Evolutionary conservation across 2,329 filamentous ascomycete genomes (phyloP).

Genomic region (Boeremia lycopersici): DNA sequence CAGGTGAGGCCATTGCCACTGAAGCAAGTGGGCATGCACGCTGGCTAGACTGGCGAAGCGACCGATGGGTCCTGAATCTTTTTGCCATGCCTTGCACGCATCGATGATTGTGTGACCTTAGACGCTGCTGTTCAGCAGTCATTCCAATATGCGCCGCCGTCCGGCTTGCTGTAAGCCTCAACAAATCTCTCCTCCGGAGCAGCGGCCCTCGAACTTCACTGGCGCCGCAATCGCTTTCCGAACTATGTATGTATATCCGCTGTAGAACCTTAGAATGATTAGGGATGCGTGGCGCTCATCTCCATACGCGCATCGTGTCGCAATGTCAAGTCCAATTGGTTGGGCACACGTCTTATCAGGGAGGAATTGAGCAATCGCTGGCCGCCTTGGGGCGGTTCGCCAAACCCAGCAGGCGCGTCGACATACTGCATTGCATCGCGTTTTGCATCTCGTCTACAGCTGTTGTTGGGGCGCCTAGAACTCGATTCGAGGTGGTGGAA

Average conservation of each 20-base stretch:
- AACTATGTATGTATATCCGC: neutral
- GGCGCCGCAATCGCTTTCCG: neutral
- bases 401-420: constrained; percentile 3
- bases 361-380: constrained; percentile 8
- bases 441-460: constrained; percentile 8
- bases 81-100: neutral
- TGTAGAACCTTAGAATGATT: constrained; percentile 2
- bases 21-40: neutral
- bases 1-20: neutral
- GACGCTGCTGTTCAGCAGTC: neutral
- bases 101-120: neutral
- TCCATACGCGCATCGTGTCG: constrained; percentile 4
- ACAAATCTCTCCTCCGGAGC: neutral
- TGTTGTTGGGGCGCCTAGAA: constrained; percentile 12
- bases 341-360: constrained; percentile 8
- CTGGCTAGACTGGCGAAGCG: neutral
- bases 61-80: neutral
- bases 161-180: constrained; percentile 3
- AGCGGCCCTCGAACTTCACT: neutral
- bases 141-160: constrained; percentile 2
- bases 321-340: constrained; percentile 3
- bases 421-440: constrained; percentile 6
- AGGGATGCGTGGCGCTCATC: constrained; percentile 9
- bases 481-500: neutral
- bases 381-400: constrained; percentile 1